Conservation (phyloP, 208 protist genomes). For the Crithidia brevicula region DNA sequence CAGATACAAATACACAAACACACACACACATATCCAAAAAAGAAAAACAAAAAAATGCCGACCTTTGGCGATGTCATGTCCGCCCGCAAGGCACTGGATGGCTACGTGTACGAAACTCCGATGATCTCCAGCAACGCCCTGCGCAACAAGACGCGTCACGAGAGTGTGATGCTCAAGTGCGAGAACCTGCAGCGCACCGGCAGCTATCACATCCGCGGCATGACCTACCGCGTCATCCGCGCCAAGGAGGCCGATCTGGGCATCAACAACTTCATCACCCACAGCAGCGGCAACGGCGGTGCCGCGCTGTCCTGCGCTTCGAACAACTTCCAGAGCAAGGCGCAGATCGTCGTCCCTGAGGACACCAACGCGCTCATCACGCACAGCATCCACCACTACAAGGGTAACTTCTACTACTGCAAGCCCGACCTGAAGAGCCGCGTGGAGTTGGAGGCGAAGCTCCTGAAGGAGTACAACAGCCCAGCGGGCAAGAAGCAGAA, state of each 20-base stretch:
- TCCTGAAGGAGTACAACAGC: conserved; percentile 53
- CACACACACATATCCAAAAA: neutral
- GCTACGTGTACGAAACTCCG: conserved; percentile 77
- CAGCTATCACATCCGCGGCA: conserved; percentile 72
- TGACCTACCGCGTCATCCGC: conserved; percentile 75
- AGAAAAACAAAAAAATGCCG: conserved; percentile 12
- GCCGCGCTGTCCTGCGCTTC: conserved; percentile 91
- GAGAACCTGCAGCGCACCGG: conserved; percentile 84
- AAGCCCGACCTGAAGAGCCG: conserved; percentile 59
- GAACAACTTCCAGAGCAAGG: conserved; percentile 70
- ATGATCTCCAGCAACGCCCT: conserved; percentile 68
- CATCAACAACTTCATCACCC: conserved; percentile 84
- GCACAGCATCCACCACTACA: conserved; percentile 63
- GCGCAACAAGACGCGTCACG: conserved; percentile 44
- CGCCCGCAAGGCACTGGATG: conserved; percentile 56
- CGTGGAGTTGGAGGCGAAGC: conserved; percentile 31
- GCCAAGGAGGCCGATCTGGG: conserved; percentile 68
- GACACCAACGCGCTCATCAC: conserved; percentile 80
- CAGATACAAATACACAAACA: conserved; percentile 7
- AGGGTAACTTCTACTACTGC: conserved; percentile 51
- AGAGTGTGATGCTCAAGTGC: conserved; percentile 74
- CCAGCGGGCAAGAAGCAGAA: conserved; percentile 48
- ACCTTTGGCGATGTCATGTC: conserved; percentile 70
- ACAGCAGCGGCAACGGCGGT: conserved; percentile 93
- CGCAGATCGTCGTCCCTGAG: conserved; percentile 90